Evolutionary conservation across 2,329 filamentous ascomycete genomes (phyloP), one percentile per base, ranked within the genome.

Genomic region (Rutstroemia sp.): DNA sequence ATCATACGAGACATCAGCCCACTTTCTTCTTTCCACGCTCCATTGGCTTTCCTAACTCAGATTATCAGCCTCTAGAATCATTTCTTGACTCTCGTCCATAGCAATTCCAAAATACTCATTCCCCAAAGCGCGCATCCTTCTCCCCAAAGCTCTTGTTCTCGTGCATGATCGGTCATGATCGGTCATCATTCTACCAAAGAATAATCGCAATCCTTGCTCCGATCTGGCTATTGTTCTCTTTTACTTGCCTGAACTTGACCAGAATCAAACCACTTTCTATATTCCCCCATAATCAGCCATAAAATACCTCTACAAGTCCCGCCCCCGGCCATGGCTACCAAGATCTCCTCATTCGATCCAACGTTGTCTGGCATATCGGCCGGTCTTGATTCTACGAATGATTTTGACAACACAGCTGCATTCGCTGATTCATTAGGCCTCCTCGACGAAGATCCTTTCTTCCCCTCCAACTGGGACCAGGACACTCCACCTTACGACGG

Each of bases 401-500:
- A 48, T 40, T 63, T 67, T 57, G 61, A 64, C 51, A 59, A 65
- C 47, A 54, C 60, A 7, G 51, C 62, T 48, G 48, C 62, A 21
- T 66, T 65, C 57, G 57, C 58, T 48, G 61, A 67, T 56, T 56
- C 58, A 36, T 57, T 65, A 54, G 59, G 55, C 21, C 58, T 65
- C 21, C 58, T 65, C 54, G 62, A 66, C 47, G 66, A 66, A 42
- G 61, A 66, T 19, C 60, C 61, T 57, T 57, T 67, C 7, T 67
- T 68, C 56, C 54, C 60, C 6, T 49, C 62, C 21, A 59, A 63
- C 40, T 68, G 66, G 65, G 65, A 66, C 49, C 60, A 64, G 42
- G 58, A 65, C 38, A 66, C 64, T 44, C 65, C 67, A 46, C 63
- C 66, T n/a, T 65, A 67, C 57, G 61, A 66, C 38, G 66, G 62